A percentile compares a stretch with the other conserved stretches of the same genome.
phyloP scores from a whole-genome alignment of 1,139 yeast genomes.

The Blastobotrys buckinghamii region DNA sequence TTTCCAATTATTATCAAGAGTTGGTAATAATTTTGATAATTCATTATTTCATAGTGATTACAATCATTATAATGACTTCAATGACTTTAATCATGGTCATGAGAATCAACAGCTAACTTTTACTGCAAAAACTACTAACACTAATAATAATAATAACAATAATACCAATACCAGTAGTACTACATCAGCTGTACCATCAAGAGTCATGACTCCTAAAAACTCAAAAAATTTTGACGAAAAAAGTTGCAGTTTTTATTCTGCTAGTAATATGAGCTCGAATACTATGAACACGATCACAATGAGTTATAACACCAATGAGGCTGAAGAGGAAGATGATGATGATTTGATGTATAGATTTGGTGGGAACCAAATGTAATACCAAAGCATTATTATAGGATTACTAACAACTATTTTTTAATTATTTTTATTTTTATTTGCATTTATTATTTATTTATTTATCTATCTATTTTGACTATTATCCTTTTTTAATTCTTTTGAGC shows the following conservation, averaged over 20 bases:
- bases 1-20: neutral
- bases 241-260: too few relatives aligned
- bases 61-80: too few relatives aligned
- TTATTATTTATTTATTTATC: neutral
- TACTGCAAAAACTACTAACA: neutral
- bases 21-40: neutral
- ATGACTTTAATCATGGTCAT: neutral
- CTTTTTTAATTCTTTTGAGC: too few relatives aligned
- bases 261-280: too few relatives aligned
- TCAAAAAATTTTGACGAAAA: too few relatives aligned
- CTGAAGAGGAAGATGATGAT: neutral
- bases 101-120: slow-evolving; percentile 1
- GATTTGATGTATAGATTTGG: slow-evolving; percentile 6
- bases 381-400: neutral
- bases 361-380: slow-evolving; percentile 8
- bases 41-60: neutral
- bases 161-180: neutral
- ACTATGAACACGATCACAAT: too few relatives aligned
- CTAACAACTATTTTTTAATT: neutral
- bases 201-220: neutral
- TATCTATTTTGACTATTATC: too few relatives aligned
- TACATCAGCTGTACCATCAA: slow-evolving; percentile 1
- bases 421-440: neutral
- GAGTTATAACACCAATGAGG: neutral
- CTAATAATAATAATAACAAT: neutral